These are phyloP conservation scores for Ophiostoma triangulosporum DNA, from an alignment of 2,329 filamentous ascomycete species.

Conservation along the genomic window DNA sequence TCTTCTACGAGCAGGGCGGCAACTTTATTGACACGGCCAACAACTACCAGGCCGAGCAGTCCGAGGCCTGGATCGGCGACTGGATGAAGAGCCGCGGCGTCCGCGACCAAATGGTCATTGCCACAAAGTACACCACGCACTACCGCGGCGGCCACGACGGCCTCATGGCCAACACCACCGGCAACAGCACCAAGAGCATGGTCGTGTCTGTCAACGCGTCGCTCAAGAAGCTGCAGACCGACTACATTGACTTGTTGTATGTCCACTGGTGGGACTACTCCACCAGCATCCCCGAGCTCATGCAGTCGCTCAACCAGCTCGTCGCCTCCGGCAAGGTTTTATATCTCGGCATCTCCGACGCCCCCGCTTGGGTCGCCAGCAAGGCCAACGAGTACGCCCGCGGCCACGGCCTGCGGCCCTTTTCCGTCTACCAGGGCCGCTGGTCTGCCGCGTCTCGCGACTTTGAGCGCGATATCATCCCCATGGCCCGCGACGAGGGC, in stretches of 20 bases:
- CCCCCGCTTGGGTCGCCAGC: conserved; percentile 42
- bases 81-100: conserved; percentile 54
- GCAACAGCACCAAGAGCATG: conserved; percentile 50
- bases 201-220: conserved; percentile 41
- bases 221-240: conserved; percentile 47
- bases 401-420: conserved; percentile 42
- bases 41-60: conserved; percentile 50
- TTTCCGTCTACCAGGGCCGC: conserved; percentile 50
- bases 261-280: conserved; percentile 45
- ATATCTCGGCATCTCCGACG: conserved; percentile 44
- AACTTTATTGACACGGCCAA: conserved; percentile 64
- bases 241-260: conserved; percentile 52
- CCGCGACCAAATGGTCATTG: conserved; percentile 55
- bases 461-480: conserved; percentile 56
- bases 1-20: conserved; percentile 45
- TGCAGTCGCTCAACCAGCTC: conserved; percentile 42
- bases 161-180: conserved; percentile 38
- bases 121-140: conserved; percentile 54
- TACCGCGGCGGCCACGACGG: conserved; percentile 30
- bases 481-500: conserved; percentile 48
- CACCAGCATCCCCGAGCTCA: conserved; percentile 41
- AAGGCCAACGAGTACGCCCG: conserved; percentile 45
- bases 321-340: conserved; percentile 40
- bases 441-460: conserved; percentile 53
- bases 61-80: conserved; percentile 54